A percentile compares a stretch with the other conserved stretches of the same genome.
phyloP scores from a whole-genome alignment of 1,139 yeast genomes.

The Blastobotrys indianensis region DNA sequence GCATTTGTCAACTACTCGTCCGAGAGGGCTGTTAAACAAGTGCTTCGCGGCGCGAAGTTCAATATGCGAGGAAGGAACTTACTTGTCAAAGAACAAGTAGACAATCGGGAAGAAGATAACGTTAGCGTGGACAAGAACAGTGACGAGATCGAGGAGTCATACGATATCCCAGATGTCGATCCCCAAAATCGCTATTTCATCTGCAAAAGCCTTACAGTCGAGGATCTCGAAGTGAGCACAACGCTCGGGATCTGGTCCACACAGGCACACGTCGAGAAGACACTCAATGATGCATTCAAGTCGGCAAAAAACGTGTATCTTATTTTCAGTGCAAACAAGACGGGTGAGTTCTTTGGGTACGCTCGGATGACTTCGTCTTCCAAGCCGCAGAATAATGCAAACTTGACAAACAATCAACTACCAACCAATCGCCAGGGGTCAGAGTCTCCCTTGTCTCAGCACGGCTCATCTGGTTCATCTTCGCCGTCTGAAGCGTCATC shows the following conservation, averaged over 20 bases:
- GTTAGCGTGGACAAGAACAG: not conserved
- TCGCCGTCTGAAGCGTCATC: not conserved
- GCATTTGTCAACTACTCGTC: constrained; percentile 37
- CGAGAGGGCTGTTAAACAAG: constrained; percentile 31
- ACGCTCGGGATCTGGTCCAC: constrained; percentile 36
- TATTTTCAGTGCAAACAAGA: constrained; percentile 38
- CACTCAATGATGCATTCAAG: constrained; percentile 34
- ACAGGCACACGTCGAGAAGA: constrained; percentile 35
- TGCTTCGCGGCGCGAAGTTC: constrained; percentile 21
- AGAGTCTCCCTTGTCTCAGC: constrained; percentile 1
- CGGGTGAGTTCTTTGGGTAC: constrained; percentile 38
- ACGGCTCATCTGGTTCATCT: not conserved
- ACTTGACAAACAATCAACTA: not conserved
- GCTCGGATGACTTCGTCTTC: constrained; percentile 34
- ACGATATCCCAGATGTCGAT: constrained; percentile 3
- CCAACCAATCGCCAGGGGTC: constrained; percentile 1
- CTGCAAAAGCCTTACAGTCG: constrained; percentile 37
- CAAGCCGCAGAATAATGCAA: constrained; percentile 1
- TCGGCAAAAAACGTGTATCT: constrained; percentile 34
- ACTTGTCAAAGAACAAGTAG: constrained; percentile 25
- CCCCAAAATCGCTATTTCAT: constrained; percentile 33
- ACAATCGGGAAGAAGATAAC: not conserved
- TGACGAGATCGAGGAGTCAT: constrained; percentile 3
- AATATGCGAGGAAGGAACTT: constrained; percentile 29
- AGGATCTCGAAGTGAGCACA: constrained; percentile 34